Base-by-base conservation (phyloP, 495 filamentous ascomycete genomes). In the Talaromyces nanjingensis region DNA sequence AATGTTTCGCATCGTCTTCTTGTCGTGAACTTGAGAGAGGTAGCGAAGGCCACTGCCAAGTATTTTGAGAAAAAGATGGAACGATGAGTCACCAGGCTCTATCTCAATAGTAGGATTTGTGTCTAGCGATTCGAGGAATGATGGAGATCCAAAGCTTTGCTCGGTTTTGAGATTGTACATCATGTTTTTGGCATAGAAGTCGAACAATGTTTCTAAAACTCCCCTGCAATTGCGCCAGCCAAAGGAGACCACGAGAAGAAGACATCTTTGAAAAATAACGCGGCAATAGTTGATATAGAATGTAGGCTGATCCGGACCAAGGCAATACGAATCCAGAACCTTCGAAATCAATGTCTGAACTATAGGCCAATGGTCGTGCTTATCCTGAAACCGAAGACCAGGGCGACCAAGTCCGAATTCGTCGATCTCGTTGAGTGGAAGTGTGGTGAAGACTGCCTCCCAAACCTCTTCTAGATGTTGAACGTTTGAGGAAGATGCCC, bases 41-140 rank as follows among this genome's bases (percentile, higher is more conserved):
- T 84, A 81, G 33, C 82, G 82, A 33, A 97, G 80, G 9, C 87
- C 87, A 65, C 86, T 73, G 16, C 83, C 92, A 52, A 97, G 75
- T 22, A 91, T 85, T 70, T 98, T 98, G 52, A 97, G 80, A 62
- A 97, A 86, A n/a, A 96, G 88, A 71, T 96, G 90, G 66, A 98
- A 98, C 64, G 91, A 91, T n/a, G 84, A 83, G 68, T 98, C 94
- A 29, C 87, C 86, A 5, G 83, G 73, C 55, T 83, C 78, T 34
- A 89, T 73, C 12, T 81, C 77, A 16, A 97, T 72, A 1, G 78
- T 78, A 7, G 89, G 90, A 16, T 79, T 77, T 27, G 75, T 69
- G 59, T 87, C 81, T 2, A 98, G 86, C 54, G 88, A 74, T 60
- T 91, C 86, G 6, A 98, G 84, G 66, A 97, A 98, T 6, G 73